Evolutionary conservation across 495 filamentous ascomycete species (phyloP).

Genomic region (Aspergillus avenaceus): DNA sequence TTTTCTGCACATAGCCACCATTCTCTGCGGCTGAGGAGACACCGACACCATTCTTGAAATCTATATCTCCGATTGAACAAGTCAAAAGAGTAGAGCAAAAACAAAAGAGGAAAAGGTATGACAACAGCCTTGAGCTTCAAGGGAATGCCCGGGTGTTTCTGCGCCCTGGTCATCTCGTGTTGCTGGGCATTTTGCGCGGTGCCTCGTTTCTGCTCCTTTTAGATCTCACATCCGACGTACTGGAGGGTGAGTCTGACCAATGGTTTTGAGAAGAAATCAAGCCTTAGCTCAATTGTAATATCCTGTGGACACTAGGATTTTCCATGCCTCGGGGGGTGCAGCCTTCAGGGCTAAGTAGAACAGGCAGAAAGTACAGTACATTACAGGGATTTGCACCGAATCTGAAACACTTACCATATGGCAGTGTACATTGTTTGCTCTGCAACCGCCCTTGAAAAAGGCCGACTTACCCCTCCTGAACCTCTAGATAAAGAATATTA

Average conservation of each 20-base stretch:
- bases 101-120: not conserved
- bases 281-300: not conserved
- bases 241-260: not conserved
- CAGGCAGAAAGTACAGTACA: constrained; percentile 3
- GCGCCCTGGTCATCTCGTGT: constrained; percentile 1
- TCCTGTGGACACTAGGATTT: not conserved
- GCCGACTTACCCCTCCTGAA: not conserved
- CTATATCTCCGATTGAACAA: too few relatives aligned
- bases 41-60: not conserved
- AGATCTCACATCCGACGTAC: not conserved
- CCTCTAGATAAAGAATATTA: not conserved
- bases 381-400: not conserved
- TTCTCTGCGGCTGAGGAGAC: not conserved
- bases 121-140: not conserved
- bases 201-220: too few relatives aligned
- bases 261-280: not conserved
- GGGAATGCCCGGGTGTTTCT: not conserved
- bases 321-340: not conserved
- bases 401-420: constrained; percentile 2
- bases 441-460: not conserved
- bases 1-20: not conserved
- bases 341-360: not conserved
- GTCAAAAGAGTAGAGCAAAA: too few relatives aligned
- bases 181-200: not conserved
- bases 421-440: not conserved